These are phyloP conservation scores for Pseudopyricularia cyperi DNA, from an alignment of 2,329 filamentous ascomycete species.

Conservation along the genomic window DNA sequence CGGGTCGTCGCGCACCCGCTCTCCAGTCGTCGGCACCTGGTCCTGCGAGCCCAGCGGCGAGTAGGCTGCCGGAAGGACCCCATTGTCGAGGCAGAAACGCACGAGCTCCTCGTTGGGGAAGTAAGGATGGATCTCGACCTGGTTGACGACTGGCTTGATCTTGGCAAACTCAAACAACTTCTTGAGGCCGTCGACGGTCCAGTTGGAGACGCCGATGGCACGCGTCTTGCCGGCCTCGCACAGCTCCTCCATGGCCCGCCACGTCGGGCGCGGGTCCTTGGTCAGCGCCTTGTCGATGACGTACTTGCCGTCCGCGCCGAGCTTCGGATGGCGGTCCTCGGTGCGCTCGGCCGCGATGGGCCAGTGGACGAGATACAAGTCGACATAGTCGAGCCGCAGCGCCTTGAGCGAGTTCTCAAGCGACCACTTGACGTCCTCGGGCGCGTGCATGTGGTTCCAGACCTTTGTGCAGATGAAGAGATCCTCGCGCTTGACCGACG, in stretches of 20 bases:
- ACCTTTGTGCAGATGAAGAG: slow-evolving; percentile 48
- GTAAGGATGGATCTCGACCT: slow-evolving; percentile 35
- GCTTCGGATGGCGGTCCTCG: neutral
- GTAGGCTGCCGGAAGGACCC: slow-evolving; percentile 39
- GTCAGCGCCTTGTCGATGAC: slow-evolving; percentile 1
- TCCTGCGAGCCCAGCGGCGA: slow-evolving; percentile 35
- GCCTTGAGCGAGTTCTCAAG: slow-evolving; percentile 27
- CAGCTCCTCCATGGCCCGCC: slow-evolving; percentile 49
- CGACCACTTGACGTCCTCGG: slow-evolving; percentile 17
- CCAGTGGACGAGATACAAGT: slow-evolving; percentile 37
- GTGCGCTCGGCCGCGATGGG: slow-evolving; percentile 14
- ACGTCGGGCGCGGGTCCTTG: slow-evolving; percentile 29
- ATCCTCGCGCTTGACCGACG: slow-evolving; percentile 28
- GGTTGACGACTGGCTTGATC: slow-evolving; percentile 36
- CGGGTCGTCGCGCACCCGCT: slow-evolving; percentile 32
- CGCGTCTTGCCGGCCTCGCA: slow-evolving; percentile 37
- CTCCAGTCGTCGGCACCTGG: slow-evolving; percentile 36
- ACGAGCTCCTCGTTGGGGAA: slow-evolving; percentile 34
- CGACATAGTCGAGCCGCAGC: slow-evolving; percentile 30
- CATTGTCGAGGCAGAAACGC: slow-evolving; percentile 36
- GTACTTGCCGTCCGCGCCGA: slow-evolving; percentile 1
- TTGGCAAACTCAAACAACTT: slow-evolving; percentile 32
- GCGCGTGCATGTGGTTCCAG: slow-evolving; percentile 41
- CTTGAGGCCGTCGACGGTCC: slow-evolving; percentile 37
- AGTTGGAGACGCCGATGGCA: slow-evolving; percentile 48